Evolutionary conservation across 1,284 basidiomycete species (phyloP), one percentile per base, ranked within the genome.

Genomic region (Malassezia globosa): DNA sequence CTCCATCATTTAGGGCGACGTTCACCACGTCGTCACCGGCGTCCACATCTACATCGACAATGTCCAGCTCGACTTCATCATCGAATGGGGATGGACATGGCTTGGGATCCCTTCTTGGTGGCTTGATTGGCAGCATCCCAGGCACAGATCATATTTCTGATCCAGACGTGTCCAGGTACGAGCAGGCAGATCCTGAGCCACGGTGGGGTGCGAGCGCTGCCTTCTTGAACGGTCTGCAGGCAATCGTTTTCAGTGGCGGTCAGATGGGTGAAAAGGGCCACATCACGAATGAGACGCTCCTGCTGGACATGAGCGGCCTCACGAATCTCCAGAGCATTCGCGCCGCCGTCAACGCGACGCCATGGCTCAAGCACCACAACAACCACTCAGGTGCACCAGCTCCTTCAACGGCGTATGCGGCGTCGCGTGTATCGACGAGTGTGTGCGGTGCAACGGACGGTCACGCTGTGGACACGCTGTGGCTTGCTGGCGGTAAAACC

Each of bases 161-260:
- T 22, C 46, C 37, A 21, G 38, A 48, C 37, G 34, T 33, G 37
- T 37, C 48, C 11, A 16, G 21, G 26, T 51, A 51, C 42, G 21
- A 25, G 11, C 37, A 44, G 4, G 10, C 8, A 5, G 19, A 13
- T 21, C 37, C 37, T 7, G 25, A 14, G 27, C 49, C 48, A 11
- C 55, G 68, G 14, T 72, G 67, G 58, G 69, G 69, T 7, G 63
- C 70, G 29, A 33, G 55, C 1, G 56, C 68, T n/a, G 42, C 61
- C 22, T 69, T 58, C 50, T 51, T 71, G 35, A 46, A 50, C 0
- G 22, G 54, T 6, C 13, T 35, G 1, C 49, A 64, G 36, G 19
- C 38, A 8, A 29, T 61, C 11, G 46, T 60, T 23, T 57, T 61
- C 35, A 22, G 45, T 19, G 59, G 59, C 25, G 59, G 59, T 8